Conservation (phyloP, 2,329 filamentous ascomycete species). For the Proliferodiscus dingleyae region DNA sequence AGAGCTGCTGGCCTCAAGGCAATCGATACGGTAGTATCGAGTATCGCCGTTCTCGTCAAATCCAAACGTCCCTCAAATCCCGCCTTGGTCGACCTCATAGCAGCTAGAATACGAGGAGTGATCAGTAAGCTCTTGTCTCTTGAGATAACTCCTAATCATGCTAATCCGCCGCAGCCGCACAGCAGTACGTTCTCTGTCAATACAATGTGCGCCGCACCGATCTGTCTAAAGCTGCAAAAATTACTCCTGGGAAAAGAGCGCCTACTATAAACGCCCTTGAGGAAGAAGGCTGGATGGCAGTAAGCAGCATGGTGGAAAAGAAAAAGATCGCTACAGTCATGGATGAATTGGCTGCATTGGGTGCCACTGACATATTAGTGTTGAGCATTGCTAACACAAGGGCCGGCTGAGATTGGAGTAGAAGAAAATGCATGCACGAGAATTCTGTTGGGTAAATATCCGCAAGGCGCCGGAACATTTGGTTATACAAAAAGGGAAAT, state of each 20-base stretch:
- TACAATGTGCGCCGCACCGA: slow-evolving; percentile 81
- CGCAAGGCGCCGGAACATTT: no score
- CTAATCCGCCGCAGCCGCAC: slow-evolving; percentile 54
- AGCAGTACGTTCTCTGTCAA: slow-evolving; percentile 90
- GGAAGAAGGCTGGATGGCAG: slow-evolving; percentile 87
- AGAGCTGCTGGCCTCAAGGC: slow-evolving; percentile 88
- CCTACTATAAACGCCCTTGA: slow-evolving; percentile 89
- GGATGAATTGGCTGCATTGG: slow-evolving; percentile 31
- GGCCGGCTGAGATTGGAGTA: slow-evolving; percentile 17
- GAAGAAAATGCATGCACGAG: no score
- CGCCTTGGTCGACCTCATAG: slow-evolving; percentile 76
- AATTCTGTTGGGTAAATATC: not conserved
- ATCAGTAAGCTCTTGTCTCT: slow-evolving; percentile 57
- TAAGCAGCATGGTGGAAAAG: slow-evolving; percentile 70
- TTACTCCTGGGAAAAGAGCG: slow-evolving; percentile 91
- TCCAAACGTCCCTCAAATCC: slow-evolving; percentile 78
- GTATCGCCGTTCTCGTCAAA: slow-evolving; percentile 86
- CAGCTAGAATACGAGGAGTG: slow-evolving; percentile 82
- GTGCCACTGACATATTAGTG: slow-evolving; percentile 33
- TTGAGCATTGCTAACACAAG: slow-evolving; percentile 32
- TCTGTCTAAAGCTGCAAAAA: slow-evolving; percentile 62
- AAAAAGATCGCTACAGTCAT: slow-evolving; percentile 33
- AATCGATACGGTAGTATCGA: slow-evolving; percentile 88
- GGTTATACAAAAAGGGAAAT: no score
- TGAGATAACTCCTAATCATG: not conserved